Evolutionary conservation across 306 rosid genomes (phyloP).

Genomic region (Medicago lupulina): DNA sequence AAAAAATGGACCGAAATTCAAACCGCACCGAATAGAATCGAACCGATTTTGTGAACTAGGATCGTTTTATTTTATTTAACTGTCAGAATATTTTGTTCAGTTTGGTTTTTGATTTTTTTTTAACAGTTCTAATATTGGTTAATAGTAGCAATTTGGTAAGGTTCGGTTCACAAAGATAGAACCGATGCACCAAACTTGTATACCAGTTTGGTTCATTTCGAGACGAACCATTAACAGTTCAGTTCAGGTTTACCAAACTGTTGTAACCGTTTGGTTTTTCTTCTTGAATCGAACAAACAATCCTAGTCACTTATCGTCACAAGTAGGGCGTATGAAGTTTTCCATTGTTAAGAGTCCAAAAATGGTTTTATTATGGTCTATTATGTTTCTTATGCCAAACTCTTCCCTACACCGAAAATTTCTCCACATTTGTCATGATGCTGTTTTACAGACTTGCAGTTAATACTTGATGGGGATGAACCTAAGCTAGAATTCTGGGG

Average conservation of each 20-base stretch:
- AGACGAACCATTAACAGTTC: neutral
- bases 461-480: conserved; percentile 30
- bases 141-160: neutral
- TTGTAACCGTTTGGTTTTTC: neutral
- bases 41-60: neutral
- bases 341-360: neutral
- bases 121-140: neutral
- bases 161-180: neutral
- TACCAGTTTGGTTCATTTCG: neutral
- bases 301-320: neutral
- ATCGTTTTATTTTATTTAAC: neutral
- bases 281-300: neutral
- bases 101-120: neutral
- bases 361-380: neutral
- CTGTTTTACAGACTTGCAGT: conserved; percentile 22
- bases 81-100: neutral
- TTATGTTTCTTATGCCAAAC: conserved; percentile 25
- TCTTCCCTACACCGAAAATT: neutral
- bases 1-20: neutral
- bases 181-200: neutral
- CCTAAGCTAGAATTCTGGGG: neutral
- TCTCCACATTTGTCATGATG: conserved; percentile 27
- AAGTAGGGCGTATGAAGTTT: conserved; percentile 1
- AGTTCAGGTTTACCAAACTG: neutral
- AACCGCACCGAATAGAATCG: neutral